Evolutionary conservation across 305 asterid species (phyloP).

Genomic region (Solanum chacoense): DNA sequence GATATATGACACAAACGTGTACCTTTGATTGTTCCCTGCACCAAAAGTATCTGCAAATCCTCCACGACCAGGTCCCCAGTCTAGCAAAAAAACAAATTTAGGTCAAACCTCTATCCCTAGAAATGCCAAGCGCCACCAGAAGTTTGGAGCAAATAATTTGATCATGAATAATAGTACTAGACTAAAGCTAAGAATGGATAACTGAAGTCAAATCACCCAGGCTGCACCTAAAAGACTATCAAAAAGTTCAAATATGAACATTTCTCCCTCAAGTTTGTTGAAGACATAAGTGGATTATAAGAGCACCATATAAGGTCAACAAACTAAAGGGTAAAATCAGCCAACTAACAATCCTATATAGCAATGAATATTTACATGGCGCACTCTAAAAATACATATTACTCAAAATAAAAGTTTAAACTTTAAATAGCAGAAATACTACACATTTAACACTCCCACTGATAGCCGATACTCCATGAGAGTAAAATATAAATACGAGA

Average conservation of each 20-base stretch:
- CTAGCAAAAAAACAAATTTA: slow-evolving; percentile 26
- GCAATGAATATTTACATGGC: background rate
- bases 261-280: background rate
- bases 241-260: background rate
- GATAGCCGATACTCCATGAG: background rate
- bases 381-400: background rate
- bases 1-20: background rate
- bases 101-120: background rate
- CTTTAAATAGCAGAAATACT: background rate
- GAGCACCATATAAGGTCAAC: background rate
- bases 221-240: background rate
- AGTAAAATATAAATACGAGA: slow-evolving; percentile 14
- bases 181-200: background rate
- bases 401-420: background rate
- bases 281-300: background rate
- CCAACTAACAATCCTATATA: background rate
- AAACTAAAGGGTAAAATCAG: background rate
- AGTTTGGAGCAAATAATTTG: background rate
- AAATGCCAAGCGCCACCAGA: background rate
- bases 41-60: slow-evolving; percentile 47
- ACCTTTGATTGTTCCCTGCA: slow-evolving; percentile 68
- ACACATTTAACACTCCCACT: background rate
- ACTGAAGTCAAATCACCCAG: background rate
- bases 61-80: slow-evolving; percentile 83
- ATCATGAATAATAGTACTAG: background rate